These are phyloP conservation scores for Collariella sp. DNA, from an alignment of 495 filamentous ascomycete genomes.

Conservation along the genomic window DNA sequence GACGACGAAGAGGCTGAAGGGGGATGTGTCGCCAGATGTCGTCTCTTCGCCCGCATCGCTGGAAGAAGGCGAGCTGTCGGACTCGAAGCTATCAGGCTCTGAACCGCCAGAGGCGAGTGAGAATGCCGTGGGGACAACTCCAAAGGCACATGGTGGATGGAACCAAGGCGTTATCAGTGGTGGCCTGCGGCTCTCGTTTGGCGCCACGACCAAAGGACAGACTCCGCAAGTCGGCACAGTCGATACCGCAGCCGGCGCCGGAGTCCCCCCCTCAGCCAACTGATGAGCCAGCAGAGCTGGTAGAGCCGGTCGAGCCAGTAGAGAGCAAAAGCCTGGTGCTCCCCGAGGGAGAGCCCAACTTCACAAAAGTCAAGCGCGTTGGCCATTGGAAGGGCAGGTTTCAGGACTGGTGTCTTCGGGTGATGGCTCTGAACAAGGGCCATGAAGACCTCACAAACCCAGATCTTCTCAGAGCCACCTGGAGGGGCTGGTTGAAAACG, in stretches of 20 bases:
- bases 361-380: not conserved
- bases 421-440: constrained; percentile 16
- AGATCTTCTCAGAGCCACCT: constrained; percentile 12
- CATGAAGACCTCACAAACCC: constrained; percentile 7
- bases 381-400: constrained; percentile 14
- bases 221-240: constrained; percentile 1
- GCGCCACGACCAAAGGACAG: constrained; percentile 3
- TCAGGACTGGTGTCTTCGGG: constrained; percentile 10
- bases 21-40: too few relatives aligned
- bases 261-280: not conserved
- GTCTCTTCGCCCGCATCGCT: not conserved
- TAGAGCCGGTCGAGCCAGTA: not conserved
- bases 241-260: not conserved
- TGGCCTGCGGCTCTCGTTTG: constrained; percentile 26
- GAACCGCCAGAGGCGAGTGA: not conserved
- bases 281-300: not conserved
- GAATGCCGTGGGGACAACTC: not conserved
- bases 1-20: not conserved
- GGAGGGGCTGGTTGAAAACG: constrained; percentile 17
- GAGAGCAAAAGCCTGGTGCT: constrained; percentile 5
- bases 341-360: constrained; percentile 4
- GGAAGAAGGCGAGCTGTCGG: constrained; percentile 31
- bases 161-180: constrained; percentile 31
- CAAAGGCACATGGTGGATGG: constrained; percentile 23
- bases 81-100: constrained; percentile 16